Evolutionary conservation across 208 protist species (phyloP).

Genomic region (Angomonas deanei): DNA sequence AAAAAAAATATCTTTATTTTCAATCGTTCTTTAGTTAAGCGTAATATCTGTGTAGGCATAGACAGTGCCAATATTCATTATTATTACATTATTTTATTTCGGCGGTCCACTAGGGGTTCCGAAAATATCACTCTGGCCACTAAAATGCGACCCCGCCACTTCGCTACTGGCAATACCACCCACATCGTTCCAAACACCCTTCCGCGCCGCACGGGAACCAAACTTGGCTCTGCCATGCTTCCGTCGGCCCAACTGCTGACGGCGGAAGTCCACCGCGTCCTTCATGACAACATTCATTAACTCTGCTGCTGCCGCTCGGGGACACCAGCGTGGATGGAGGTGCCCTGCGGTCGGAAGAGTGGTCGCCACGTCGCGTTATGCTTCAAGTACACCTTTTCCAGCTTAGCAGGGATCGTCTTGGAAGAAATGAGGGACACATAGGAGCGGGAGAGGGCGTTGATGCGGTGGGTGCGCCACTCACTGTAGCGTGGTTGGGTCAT

Average conservation of each 20-base stretch:
- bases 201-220: constrained; percentile 28
- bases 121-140: constrained; percentile 39
- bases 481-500: constrained; percentile 70
- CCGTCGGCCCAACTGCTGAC: constrained; percentile 50
- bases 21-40: background rate
- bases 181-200: constrained; percentile 76
- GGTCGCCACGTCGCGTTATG: constrained; percentile 84
- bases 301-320: constrained; percentile 63
- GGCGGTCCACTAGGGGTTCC: constrained; percentile 54
- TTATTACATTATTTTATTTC: constrained; percentile 8
- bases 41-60: background rate
- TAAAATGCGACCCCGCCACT: constrained; percentile 42
- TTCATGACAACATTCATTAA: constrained; percentile 63
- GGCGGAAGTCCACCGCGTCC: constrained; percentile 61
- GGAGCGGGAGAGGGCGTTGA: constrained; percentile 63
- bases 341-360: constrained; percentile 53
- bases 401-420: constrained; percentile 74
- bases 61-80: background rate
- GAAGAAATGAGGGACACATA: constrained; percentile 79
- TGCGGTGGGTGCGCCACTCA: constrained; percentile 76
- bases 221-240: constrained; percentile 84
- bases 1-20: background rate
- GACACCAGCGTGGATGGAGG: constrained; percentile 60
- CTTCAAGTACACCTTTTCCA: constrained; percentile 74
- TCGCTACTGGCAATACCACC: constrained; percentile 39